These are phyloP conservation scores for Cardamine resedifolia DNA, from an alignment of 345 rosid species.

Conservation along the genomic window DNA sequence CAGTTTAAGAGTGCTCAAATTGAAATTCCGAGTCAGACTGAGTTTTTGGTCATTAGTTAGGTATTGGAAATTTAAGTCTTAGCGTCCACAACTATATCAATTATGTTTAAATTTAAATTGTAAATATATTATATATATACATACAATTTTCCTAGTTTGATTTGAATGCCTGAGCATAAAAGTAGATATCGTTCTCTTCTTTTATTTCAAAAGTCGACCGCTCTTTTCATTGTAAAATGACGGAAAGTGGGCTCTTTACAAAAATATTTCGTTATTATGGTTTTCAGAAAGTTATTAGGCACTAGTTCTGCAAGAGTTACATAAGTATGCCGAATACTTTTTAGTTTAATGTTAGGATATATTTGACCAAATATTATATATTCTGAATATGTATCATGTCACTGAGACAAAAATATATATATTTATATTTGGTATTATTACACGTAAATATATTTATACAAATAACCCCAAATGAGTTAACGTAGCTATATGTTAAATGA, in stretches of 20 bases:
- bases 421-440: not conserved
- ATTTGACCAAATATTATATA: not conserved
- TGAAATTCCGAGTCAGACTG: slow-evolving; percentile 15
- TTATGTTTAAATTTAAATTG: not conserved
- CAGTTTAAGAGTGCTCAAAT: slow-evolving; percentile 12
- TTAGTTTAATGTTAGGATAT: not conserved
- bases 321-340: not conserved
- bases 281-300: slow-evolving; percentile 18
- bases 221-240: slow-evolving; percentile 16
- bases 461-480: not conserved
- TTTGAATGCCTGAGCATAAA: slow-evolving; percentile 20
- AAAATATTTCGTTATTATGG: not conserved
- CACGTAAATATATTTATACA: not conserved
- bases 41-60: slow-evolving; percentile 29
- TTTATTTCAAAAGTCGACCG: slow-evolving; percentile 8
- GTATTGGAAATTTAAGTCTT: slow-evolving; percentile 31
- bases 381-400: not conserved
- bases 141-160: slow-evolving; percentile 14
- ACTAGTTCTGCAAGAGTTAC: not conserved
- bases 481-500: not conserved
- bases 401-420: not conserved
- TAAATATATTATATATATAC: not conserved
- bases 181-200: slow-evolving; percentile 21
- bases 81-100: slow-evolving; percentile 25
- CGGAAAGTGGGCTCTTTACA: slow-evolving; percentile 3